Base-by-base conservation (phyloP, 2,329 filamentous ascomycete genomes). In the Berkeleyomyces rouxiae region DNA sequence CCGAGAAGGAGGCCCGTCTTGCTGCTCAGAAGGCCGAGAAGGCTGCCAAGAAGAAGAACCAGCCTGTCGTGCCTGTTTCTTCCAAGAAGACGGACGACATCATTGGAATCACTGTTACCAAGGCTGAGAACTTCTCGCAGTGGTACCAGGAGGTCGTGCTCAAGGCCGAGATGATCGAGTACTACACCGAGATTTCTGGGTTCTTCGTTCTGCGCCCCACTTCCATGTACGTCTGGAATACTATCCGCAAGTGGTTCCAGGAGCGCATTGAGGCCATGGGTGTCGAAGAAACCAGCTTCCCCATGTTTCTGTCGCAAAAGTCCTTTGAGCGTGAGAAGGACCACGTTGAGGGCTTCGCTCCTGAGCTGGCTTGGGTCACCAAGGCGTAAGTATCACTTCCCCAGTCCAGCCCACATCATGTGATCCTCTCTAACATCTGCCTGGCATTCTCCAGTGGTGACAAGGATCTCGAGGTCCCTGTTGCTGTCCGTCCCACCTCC, bases 71-170 rank as follows among this genome's bases (percentile, higher is more conserved):
- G 42, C 75, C 76, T 49, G 79, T 79, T 61, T 78, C 78, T 69
- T 83, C 83, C 75, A 83, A 83, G 74, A 83, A 83, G 74, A 69
- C 75, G 7, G 81, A 83, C 70, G 81, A 84, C 67, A 82, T 95
- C 67, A 95, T 93, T 69, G 91, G 91, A 67, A 96, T 96, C 70
- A 93, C 91, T 66, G 84, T 87, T 65, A 80, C 82, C 67, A 97
- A 96, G 76, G 79, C 86, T 58, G 86, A 88, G 58, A 90, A 97
- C 76, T 93, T 99, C 72, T 81, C 89, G 59, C 84, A 85, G 74
- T 99, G 93, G 93, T 99, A 99, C 76, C 90, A 96, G 76, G 92
- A 99, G 76, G 88, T 97, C 65, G 87, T 99, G 63, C 85, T 91
- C 71, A 99, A 99, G 82, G 89, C 90, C 69, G 90, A 96, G 73